Conservation (phyloP, 2,329 filamentous ascomycete genomes). For the Mycosphaerella sp. region DNA sequence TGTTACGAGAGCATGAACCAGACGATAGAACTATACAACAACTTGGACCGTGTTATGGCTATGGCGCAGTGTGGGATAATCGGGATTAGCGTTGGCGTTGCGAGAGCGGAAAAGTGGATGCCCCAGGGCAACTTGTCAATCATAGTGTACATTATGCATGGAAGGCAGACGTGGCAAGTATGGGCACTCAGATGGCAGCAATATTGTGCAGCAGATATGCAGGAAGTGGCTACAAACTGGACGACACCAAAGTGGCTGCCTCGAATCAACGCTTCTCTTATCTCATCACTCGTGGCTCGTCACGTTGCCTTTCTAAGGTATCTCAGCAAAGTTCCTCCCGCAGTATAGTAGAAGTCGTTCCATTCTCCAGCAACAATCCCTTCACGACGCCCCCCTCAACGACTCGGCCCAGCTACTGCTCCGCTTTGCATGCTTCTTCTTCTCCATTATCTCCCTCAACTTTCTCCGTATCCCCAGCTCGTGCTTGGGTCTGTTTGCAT, state of each 20-base stretch:
- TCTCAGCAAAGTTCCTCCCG: too few relatives aligned
- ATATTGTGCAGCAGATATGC: slow-evolving; percentile 2
- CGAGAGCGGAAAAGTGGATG: slow-evolving; percentile 3
- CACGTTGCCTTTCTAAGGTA: not conserved
- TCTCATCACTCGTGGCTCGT: not conserved
- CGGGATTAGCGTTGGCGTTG: slow-evolving; percentile 19
- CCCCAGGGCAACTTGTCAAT: slow-evolving; percentile 14
- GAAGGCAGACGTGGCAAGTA: not conserved
- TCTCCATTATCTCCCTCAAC: slow-evolving; percentile 22
- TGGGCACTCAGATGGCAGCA: not conserved
- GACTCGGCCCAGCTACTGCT: not conserved
- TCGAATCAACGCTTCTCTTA: not conserved
- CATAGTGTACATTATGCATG: slow-evolving; percentile 16
- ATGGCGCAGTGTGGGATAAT: slow-evolving; percentile 11
- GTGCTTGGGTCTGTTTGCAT: slow-evolving; percentile 19
- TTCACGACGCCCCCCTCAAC: not conserved
- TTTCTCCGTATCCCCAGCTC: slow-evolving; percentile 23
- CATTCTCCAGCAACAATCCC: too few relatives aligned
- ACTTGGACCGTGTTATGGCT: slow-evolving; percentile 12
- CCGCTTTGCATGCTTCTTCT: slow-evolving; percentile 11
- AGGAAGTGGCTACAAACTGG: not conserved
- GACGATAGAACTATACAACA: slow-evolving; percentile 13
- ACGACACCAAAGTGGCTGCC: not conserved
- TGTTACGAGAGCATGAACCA: slow-evolving; percentile 27
- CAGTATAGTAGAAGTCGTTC: too few relatives aligned